A percentile compares a stretch with the other conserved stretches of the same genome.
These are phyloP conservation scores for Diaporthe citriasiana DNA, from an alignment of 2,329 filamentous ascomycete species.

Conservation along the genomic window DNA sequence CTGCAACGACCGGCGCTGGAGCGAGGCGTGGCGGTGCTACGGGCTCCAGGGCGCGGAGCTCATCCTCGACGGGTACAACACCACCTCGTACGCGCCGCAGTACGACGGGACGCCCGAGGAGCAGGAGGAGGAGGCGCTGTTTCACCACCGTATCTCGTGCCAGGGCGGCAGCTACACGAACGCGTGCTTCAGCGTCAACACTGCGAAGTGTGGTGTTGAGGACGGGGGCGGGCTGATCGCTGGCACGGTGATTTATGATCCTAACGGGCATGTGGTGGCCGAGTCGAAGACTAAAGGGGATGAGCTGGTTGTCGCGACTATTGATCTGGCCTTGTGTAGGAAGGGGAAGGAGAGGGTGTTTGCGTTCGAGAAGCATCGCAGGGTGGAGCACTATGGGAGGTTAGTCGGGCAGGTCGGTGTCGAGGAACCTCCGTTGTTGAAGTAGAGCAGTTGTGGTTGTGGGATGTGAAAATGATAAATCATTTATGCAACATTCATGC, in stretches of 20 bases:
- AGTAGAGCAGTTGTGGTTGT: not conserved
- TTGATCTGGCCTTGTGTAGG: conserved; percentile 62
- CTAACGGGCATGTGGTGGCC: conserved; percentile 62
- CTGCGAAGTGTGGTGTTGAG: conserved; percentile 64
- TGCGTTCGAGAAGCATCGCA: conserved; percentile 59
- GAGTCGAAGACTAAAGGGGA: conserved; percentile 63
- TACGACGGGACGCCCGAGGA: conserved; percentile 54
- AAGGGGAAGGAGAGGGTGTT: conserved; percentile 64
- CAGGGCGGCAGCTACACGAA: conserved; percentile 68
- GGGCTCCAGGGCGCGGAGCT: conserved; percentile 58
- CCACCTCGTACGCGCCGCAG: conserved; percentile 62
- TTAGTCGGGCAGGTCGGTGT: conserved; percentile 58
- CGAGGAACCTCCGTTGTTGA: conserved; percentile 47
- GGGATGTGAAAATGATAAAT: not conserved
- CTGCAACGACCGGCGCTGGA: conserved; percentile 69
- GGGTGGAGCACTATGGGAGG: conserved; percentile 58
- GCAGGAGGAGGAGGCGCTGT: conserved; percentile 62
- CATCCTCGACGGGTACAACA: conserved; percentile 62
- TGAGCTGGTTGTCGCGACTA: conserved; percentile 65
- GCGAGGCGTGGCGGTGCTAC: conserved; percentile 66
- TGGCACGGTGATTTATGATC: conserved; percentile 40
- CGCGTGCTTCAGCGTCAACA: conserved; percentile 63
- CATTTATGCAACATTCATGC: no score
- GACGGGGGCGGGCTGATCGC: conserved; percentile 50
- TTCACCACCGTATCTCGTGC: conserved; percentile 66